Evolutionary conservation across 345 rosid genomes (phyloP).

Genomic region (Heritiera littoralis): DNA sequence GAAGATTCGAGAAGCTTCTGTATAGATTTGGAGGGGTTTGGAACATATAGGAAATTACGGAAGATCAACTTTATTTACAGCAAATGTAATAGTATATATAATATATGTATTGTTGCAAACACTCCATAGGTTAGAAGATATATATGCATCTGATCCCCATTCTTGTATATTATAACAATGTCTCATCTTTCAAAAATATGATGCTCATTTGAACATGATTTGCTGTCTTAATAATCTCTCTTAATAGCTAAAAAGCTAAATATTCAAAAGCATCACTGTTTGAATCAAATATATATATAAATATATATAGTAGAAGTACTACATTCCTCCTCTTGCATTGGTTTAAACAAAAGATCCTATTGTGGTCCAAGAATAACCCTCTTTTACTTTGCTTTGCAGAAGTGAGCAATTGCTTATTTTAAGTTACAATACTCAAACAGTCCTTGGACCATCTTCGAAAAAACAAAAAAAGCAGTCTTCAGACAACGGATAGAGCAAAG

Average conservation of each 20-base stretch:
- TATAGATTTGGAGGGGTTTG: background rate
- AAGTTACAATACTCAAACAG: constrained; percentile 28
- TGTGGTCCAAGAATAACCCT: constrained; percentile 32
- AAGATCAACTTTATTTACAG: background rate
- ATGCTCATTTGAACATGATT: constrained; percentile 2
- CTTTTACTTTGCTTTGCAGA: constrained; percentile 33
- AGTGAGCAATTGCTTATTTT: constrained; percentile 15
- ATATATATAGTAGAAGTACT: background rate
- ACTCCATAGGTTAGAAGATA: background rate
- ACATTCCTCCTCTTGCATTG: constrained; percentile 17
- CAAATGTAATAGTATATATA: background rate
- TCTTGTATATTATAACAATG: background rate
- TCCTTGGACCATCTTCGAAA: constrained; percentile 35
- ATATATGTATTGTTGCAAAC: background rate
- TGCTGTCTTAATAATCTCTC: background rate
- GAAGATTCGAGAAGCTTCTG: background rate
- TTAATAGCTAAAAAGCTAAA: background rate
- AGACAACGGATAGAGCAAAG: background rate
- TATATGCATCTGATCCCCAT: background rate
- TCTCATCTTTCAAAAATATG: constrained; percentile 16
- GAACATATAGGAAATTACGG: background rate
- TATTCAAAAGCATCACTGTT: background rate
- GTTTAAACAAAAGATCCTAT: constrained; percentile 27
- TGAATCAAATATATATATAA: constrained; percentile 18
- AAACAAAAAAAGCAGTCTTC: constrained; percentile 18